phyloP scores from a whole-genome alignment of 106 monocot species.

The Dioscorea zingiberensis region DNA sequence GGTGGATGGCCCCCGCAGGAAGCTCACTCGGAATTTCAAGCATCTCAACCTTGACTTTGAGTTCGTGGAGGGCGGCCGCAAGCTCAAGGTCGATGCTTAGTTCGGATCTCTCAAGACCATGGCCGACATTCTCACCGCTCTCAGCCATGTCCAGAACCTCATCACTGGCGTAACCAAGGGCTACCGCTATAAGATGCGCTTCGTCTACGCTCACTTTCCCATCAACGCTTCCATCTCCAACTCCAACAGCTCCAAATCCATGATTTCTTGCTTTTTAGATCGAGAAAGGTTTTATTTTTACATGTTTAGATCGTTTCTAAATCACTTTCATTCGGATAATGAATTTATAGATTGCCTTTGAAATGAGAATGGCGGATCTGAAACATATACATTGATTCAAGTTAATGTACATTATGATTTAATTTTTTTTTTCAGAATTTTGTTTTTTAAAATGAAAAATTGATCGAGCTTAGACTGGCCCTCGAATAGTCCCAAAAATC shows the following conservation, averaged over 20 bases:
- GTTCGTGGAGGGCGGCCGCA: constrained; percentile 36
- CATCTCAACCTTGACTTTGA: constrained; percentile 77
- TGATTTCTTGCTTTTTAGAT: too few relatives aligned
- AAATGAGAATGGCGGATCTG: background rate
- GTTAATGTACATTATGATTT: too few relatives aligned
- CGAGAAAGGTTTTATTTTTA: background rate
- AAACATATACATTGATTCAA: background rate
- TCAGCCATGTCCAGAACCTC: constrained; percentile 62
- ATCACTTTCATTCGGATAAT: background rate
- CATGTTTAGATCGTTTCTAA: background rate
- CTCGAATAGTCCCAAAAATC: too few relatives aligned
- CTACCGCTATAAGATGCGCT: constrained; percentile 74
- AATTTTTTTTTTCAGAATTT: too few relatives aligned
- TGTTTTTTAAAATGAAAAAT: too few relatives aligned
- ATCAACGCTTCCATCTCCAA: constrained; percentile 55
- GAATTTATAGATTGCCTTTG: background rate
- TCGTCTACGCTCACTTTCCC: constrained; percentile 76
- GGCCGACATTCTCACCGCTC: constrained; percentile 58
- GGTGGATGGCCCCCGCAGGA: constrained; percentile 49
- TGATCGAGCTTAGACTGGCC: too few relatives aligned
- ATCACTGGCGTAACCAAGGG: constrained; percentile 69
- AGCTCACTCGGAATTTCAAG: constrained; percentile 61
- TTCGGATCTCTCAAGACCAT: constrained; percentile 51
- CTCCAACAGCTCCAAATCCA: constrained; percentile 32
- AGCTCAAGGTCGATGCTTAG: constrained; percentile 74